These are phyloP conservation scores for Pulveroboletus sp. DNA, from an alignment of 768 basidiomycete genomes.

Conservation along the genomic window DNA sequence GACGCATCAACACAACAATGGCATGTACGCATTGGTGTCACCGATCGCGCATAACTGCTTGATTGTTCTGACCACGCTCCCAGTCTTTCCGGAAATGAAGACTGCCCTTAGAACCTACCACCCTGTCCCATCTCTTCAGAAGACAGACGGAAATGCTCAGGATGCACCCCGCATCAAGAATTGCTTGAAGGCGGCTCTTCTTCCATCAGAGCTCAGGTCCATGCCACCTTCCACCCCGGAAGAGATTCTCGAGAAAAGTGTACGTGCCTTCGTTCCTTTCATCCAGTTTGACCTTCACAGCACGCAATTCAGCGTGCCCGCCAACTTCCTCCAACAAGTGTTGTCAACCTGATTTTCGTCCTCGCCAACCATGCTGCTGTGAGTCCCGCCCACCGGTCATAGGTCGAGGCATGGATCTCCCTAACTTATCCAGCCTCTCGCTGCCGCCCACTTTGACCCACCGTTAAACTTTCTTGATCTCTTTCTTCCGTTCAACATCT, in stretches of 20 bases:
- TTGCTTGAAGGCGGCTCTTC: conserved; percentile 75
- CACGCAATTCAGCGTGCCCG: conserved; percentile 43
- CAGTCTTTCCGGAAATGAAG: conserved; percentile 93
- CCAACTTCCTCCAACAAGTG: conserved; percentile 72
- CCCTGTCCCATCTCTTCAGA: conserved; percentile 82
- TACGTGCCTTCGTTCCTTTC: conserved; percentile 33
- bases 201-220: conserved; percentile 62
- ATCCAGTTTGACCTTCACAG: conserved; percentile 4
- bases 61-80: conserved; percentile 17
- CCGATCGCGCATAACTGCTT: conserved; percentile 4
- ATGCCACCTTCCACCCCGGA: conserved; percentile 69
- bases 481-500: conserved; percentile 71
- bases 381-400: conserved; percentile 25
- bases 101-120: conserved; percentile 87
- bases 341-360: conserved; percentile 83
- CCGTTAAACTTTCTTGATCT: conserved; percentile 76
- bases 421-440: conserved; percentile 43
- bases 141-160: conserved; percentile 82
- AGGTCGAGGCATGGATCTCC: conserved; percentile 6
- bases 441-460: conserved; percentile 68
- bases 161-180: conserved; percentile 92
- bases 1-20: conserved; percentile 89
- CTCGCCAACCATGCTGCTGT: conserved; percentile 76
- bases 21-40: conserved; percentile 51
- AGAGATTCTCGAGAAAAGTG: conserved; percentile 65